Evolutionary conservation across 768 basidiomycete species (phyloP), one percentile per base, ranked within the genome.

Genomic region (Lactifluus pinguis): DNA sequence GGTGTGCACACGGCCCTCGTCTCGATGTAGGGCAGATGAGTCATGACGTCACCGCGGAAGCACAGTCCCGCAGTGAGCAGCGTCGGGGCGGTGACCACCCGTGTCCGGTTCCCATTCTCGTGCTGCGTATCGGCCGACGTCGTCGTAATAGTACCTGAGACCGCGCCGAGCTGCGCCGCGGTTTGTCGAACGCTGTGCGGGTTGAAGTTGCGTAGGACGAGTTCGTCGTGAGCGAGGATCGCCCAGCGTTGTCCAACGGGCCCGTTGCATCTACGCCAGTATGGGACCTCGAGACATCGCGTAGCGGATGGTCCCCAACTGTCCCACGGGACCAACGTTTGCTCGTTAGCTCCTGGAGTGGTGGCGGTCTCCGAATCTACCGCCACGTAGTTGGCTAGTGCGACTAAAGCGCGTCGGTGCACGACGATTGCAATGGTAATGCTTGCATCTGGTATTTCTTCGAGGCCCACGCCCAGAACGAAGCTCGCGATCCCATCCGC

Each of bases 361-460:
- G 32, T 34, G 32, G 48, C 29, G n/a, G n/a, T n/a, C 2, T 11
- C 39, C 2, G 48, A 10, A 11, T 25, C 13, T 7, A 45, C 25
- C 25, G 25, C 25, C 25, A 25, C 25, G 25, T 25, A n/a, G 21
- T 47, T 15, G 10, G 59, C 59, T 32, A 60, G 19, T 3, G 53
- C 47, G 39, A 55, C 39, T 4, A 60, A 53, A 29, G 48, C 48
- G 1, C 7, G 29, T 19, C 53, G 59, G 48, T 55, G 59, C 59
- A 49, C 48, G 39, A 60, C 39, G 47, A 60, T 54, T 19, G 59
- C 59, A 3, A 60, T 30, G 10, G 59, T 34, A 47, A 60, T 41
- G 59, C 59, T 60, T 4, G 59, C 59, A 9, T 30, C 53, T 17
- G 59, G 59, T 39, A 60, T 60, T 7, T 49, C 59, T 29, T 60